phyloP scores from a whole-genome alignment of 208 protist species.

The Entamoeba histolytica region DNA sequence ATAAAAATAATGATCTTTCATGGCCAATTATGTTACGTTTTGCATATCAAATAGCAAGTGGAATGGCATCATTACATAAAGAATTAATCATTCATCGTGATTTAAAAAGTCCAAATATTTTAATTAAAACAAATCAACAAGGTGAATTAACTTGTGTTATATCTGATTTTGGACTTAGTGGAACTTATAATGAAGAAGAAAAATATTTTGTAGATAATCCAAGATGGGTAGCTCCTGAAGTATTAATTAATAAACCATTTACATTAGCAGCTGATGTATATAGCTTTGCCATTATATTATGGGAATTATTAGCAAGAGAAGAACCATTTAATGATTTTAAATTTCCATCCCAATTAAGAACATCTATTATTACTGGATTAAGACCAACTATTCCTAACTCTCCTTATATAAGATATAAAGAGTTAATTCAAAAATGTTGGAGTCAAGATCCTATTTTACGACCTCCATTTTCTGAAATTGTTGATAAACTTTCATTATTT shows the following conservation, averaged over 20 bases:
- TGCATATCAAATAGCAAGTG: not conserved
- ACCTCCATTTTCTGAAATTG: not conserved
- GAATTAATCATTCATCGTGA: not conserved
- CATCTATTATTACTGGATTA: not conserved
- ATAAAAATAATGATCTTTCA: not conserved
- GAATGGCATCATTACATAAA: not conserved
- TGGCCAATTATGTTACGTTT: not conserved
- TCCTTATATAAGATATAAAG: not conserved
- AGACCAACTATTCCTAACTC: not conserved
- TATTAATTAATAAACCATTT: conserved; percentile 21
- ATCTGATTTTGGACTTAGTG: not conserved
- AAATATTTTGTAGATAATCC: conserved; percentile 1
- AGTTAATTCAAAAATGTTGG: conserved; percentile 2
- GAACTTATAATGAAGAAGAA: not conserved
- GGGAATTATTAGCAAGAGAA: conserved; percentile 31
- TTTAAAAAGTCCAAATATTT: conserved; percentile 5
- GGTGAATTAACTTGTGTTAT: not conserved
- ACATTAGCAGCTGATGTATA: conserved; percentile 37
- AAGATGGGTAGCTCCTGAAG: conserved; percentile 31
- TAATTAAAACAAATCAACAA: not conserved
- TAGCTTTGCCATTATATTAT: conserved; percentile 36
- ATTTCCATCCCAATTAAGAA: not conserved
- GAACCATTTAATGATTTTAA: conserved; percentile 6
- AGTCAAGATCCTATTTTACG: not conserved
- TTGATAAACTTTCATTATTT: not conserved